These are phyloP conservation scores for Apophysomyces ossiformis DNA, from an alignment of 371 early-diverging fungal species.

Conservation along the genomic window DNA sequence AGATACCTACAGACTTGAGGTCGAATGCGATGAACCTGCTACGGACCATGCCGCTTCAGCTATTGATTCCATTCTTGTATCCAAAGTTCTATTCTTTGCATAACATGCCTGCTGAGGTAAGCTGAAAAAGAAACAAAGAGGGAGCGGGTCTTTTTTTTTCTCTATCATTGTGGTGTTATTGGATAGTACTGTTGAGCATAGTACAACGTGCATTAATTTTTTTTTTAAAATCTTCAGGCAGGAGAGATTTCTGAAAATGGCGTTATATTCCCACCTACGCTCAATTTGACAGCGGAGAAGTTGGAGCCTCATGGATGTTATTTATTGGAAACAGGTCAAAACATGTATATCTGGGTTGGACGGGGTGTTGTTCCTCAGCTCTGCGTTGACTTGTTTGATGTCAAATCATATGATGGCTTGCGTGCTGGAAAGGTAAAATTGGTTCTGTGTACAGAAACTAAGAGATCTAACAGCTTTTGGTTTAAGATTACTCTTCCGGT, in stretches of 20 bases:
- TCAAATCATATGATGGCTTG: conserved; percentile 60
- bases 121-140: not conserved
- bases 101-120: conserved; percentile 73
- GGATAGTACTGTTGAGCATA: not conserved
- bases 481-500: conserved; percentile 48
- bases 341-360: conserved; percentile 91
- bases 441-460: not conserved
- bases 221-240: conserved; percentile 37
- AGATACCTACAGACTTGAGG: conserved; percentile 72
- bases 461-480: not conserved
- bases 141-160: too few species aligned
- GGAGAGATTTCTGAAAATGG: conserved; percentile 66
- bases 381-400: conserved; percentile 71
- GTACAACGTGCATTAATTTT: not conserved
- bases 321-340: conserved; percentile 82
- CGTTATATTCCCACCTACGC: conserved; percentile 69
- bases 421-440: conserved; percentile 62
- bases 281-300: conserved; percentile 86
- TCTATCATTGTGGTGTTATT: too few species aligned
- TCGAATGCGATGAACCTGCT: conserved; percentile 74
- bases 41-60: conserved; percentile 82
- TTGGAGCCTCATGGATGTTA: conserved; percentile 85
- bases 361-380: conserved; percentile 78
- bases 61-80: conserved; percentile 70
- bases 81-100: conserved; percentile 90